These are phyloP conservation scores for Gloeophyllum trabeum DNA, from an alignment of 768 basidiomycete genomes.

Conservation along the genomic window DNA sequence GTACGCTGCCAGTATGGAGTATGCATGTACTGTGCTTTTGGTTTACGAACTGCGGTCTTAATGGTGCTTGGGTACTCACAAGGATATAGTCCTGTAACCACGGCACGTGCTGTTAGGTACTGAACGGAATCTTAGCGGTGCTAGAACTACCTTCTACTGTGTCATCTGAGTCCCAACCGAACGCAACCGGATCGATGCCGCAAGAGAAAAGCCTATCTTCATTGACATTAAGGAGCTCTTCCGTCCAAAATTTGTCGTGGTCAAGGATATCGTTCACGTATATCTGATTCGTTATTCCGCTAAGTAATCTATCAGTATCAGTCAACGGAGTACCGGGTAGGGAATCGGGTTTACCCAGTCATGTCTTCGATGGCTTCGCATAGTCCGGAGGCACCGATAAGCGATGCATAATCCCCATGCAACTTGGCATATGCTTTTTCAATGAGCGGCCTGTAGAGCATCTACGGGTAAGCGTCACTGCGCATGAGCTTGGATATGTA, in stretches of 20 bases:
- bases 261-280: slow-evolving; percentile 34
- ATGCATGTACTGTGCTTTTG: slow-evolving; percentile 24
- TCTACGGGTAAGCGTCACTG: slow-evolving; percentile 1
- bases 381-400: slow-evolving; percentile 26
- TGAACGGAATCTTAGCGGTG: slow-evolving; percentile 5
- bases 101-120: not conserved
- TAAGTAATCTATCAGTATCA: too few relatives aligned
- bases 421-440: slow-evolving; percentile 52
- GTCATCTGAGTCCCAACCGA: not conserved
- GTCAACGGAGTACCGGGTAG: too few relatives aligned
- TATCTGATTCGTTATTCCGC: not conserved
- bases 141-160: slow-evolving; percentile 10
- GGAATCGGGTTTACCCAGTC: slow-evolving; percentile 39
- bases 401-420: slow-evolving; percentile 36
- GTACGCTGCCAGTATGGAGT: slow-evolving; percentile 33
- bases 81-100: slow-evolving; percentile 1
- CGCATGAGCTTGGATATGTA: not conserved
- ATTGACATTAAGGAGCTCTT: slow-evolving; percentile 39
- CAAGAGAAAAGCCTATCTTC: slow-evolving; percentile 43
- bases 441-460: slow-evolving; percentile 24
- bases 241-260: slow-evolving; percentile 37
- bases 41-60: slow-evolving; percentile 16
- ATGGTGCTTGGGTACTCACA: slow-evolving; percentile 6
- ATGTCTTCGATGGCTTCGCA: slow-evolving; percentile 45
- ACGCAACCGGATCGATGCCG: slow-evolving; percentile 21